phyloP scores from a whole-genome alignment of 768 basidiomycete species.

The Suillus decipiens region DNA sequence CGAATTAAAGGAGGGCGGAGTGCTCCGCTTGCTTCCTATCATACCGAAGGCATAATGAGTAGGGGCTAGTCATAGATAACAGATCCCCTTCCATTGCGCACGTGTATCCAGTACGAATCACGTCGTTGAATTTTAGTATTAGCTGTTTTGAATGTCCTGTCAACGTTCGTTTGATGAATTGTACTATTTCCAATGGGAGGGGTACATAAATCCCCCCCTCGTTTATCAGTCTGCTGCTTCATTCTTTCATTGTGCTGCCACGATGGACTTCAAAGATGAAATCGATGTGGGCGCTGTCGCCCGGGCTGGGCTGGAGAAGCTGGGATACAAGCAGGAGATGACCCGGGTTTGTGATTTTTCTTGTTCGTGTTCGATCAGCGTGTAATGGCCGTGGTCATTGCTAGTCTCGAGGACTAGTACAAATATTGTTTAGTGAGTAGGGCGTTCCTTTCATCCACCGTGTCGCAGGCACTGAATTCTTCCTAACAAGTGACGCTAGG shows the following conservation, averaged over 20 bases:
- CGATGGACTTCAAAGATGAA: constrained; percentile 17
- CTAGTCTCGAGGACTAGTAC: constrained; percentile 52
- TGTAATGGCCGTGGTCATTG: constrained; percentile 1
- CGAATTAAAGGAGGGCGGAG: too few relatives aligned
- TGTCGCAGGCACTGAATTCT: constrained; percentile 18
- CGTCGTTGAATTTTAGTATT: too few relatives aligned
- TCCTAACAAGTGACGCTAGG: constrained; percentile 44
- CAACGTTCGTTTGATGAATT: too few relatives aligned
- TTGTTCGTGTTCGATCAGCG: neutral
- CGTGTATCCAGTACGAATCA: too few relatives aligned
- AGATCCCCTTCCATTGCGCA: too few relatives aligned
- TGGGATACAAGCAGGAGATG: constrained; percentile 60
- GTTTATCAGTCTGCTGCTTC: neutral
- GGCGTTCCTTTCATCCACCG: neutral
- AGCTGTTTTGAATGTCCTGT: too few relatives aligned
- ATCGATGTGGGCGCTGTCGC: constrained; percentile 29
- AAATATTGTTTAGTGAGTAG: constrained; percentile 54
- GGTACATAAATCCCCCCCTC: neutral
- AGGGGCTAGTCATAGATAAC: too few relatives aligned
- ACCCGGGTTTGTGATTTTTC: constrained; percentile 39
- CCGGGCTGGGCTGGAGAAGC: constrained; percentile 43
- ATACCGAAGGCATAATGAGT: too few relatives aligned
- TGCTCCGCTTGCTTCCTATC: too few relatives aligned
- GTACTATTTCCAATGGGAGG: too few relatives aligned
- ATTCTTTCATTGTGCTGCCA: neutral